Conservation (phyloP, 257 asterid species). For the Capsicum rhomboideum region DNA sequence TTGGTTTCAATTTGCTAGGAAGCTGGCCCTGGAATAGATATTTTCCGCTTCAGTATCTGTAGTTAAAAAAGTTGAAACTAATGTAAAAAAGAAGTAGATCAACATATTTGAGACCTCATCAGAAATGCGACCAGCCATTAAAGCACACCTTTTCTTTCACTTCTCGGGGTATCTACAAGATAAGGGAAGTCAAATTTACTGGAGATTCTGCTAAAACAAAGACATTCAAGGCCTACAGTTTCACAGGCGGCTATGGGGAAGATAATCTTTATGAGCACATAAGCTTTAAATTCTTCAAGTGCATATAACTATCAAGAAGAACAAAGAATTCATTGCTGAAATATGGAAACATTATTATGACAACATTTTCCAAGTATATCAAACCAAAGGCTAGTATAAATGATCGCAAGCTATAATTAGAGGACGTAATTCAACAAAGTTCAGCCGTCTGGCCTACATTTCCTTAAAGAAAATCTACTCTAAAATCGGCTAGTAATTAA, state of each 20-base stretch:
- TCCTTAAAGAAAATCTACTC: background rate
- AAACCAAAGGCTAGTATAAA: too few relatives aligned
- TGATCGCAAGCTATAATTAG: background rate
- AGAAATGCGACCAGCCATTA: slow-evolving; percentile 11
- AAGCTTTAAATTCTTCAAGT: too few relatives aligned
- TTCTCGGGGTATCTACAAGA: background rate
- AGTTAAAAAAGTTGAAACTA: too few relatives aligned
- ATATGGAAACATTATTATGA: background rate
- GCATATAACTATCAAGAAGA: too few relatives aligned
- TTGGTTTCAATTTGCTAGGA: too few relatives aligned
- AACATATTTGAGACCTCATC: slow-evolving; percentile 1
- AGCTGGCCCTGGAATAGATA: too few relatives aligned
- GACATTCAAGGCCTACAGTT: background rate
- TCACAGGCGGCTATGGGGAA: too few relatives aligned
- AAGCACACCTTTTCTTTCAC: slow-evolving; percentile 4
- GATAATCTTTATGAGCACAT: too few relatives aligned
- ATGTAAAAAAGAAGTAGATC: too few relatives aligned
- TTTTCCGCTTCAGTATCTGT: too few relatives aligned
- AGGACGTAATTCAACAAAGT: background rate
- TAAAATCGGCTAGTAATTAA: background rate
- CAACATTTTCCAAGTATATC: background rate
- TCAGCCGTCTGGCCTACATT: background rate
- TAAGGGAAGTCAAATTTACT: background rate
- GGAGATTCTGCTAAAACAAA: background rate
- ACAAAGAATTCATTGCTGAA: too few relatives aligned